Evolutionary conservation across 805 yeast genomes (phyloP).

Genomic region (Candida piceae): DNA sequence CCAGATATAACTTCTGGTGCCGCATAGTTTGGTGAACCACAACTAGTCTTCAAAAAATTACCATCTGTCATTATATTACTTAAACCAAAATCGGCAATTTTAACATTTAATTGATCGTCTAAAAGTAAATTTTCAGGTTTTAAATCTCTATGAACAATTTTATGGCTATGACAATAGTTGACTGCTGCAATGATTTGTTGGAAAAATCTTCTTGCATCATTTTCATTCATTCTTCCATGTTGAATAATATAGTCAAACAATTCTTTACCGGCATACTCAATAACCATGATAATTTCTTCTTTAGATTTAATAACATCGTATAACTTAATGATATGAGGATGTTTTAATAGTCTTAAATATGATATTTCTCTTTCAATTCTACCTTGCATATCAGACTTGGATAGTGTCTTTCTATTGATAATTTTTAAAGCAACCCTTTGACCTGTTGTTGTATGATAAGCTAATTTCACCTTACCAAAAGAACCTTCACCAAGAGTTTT

Average conservation of each 20-base stretch:
- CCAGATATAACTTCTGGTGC: conserved; percentile 97
- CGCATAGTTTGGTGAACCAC: conserved; percentile 96
- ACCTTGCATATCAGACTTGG: conserved; percentile 96
- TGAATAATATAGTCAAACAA: conserved; percentile 93
- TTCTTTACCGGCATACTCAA: conserved; percentile 95
- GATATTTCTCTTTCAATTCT: conserved; percentile 92
- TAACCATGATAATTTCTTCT: conserved; percentile 95
- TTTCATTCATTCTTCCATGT: conserved; percentile 86
- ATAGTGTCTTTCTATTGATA: conserved; percentile 85
- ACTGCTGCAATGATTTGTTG: conserved; percentile 97
- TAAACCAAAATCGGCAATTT: conserved; percentile 93
- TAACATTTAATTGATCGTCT: conserved; percentile 87
- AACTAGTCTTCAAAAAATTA: conserved; percentile 86
- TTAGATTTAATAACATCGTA: conserved; percentile 93
- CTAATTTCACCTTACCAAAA: conserved; percentile 91
- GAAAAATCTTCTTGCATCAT: conserved; percentile 87
- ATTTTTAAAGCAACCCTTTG: conserved; percentile 91
- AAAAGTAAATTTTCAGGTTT: conserved; percentile 90
- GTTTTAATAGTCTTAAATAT: conserved; percentile 79
- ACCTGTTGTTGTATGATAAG: conserved; percentile 85
- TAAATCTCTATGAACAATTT: conserved; percentile 93
- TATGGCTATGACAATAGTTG: conserved; percentile 93
- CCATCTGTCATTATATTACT: conserved; percentile 98
- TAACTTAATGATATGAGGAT: conserved; percentile 92
- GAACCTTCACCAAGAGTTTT: conserved; percentile 95